Base-by-base conservation (phyloP, 2,329 filamentous ascomycete genomes). In the Elsinoe arachidis region DNA sequence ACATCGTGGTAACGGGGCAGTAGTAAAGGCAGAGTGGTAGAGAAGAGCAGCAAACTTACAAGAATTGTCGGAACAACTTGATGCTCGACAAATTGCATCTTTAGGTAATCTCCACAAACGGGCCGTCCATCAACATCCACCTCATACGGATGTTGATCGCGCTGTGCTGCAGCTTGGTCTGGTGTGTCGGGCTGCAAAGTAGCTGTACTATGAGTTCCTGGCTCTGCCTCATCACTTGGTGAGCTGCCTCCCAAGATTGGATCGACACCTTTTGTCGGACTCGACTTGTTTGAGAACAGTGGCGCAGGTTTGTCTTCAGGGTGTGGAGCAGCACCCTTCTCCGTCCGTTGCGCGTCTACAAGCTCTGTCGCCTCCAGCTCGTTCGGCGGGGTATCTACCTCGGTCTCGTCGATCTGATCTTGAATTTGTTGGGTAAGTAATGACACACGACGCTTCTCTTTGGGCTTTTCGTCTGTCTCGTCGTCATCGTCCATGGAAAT, bases 81-180 rank as follows among this genome's bases (percentile, higher is more conserved):
- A 72, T 97, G 84, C 71, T 96, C 87, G 21, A 97, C 91, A 74
- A 99, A 97, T 73, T 92, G 90, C 72, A 93, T 91, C 75, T 99
- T 99, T 60, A 99, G 77, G 66, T 86, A 88, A 70, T 99, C 93
- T 54, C 93, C 93, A 10, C 99, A 93, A 19, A 99, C 90, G 2
- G 90, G 88, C 33, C 80, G 78, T 5, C 83, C 82, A 63, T 85
- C 80, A 11, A 63, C 58, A 59, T 85, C 83, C 14, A 78, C 74
- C 61, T 85, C 82, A 58, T 82, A 79, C 21, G 76, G 74, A 23
- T 57, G 49, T 17, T 58, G 53, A 7, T 61, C 58, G 7, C 49
- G 33, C 14, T 46, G 39, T 30, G 37, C 58, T 38, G 56, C 58
- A 11, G 37, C 30, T n/a, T 15, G 21, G 11, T 61, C 55, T 5